Conservation (phyloP, 2,329 filamentous ascomycete species). For the Lachnellula occidentalis region DNA sequence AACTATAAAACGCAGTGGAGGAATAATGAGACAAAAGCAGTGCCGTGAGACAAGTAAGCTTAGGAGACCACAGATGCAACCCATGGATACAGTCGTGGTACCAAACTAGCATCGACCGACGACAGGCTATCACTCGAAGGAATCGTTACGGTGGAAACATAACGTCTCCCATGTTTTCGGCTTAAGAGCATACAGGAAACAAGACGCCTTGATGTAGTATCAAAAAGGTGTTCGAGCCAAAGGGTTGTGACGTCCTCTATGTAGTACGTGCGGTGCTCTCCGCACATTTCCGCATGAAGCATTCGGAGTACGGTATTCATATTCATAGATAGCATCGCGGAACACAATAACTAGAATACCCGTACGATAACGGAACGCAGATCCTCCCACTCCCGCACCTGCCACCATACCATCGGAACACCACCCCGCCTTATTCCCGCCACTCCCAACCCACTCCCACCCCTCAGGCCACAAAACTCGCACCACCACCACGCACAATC, state of each 20-base stretch:
- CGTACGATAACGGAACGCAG: background rate
- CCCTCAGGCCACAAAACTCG: no score
- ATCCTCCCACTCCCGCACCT: background rate
- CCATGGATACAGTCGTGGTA: conserved; percentile 24
- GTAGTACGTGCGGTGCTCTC: no score
- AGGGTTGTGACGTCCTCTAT: no score
- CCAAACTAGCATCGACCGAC: conserved; percentile 21
- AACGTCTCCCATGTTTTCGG: no score
- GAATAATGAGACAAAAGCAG: conserved; percentile 2
- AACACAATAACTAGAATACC: no score
- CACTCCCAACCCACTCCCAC: background rate
- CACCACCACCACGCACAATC: background rate
- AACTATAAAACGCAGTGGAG: conserved; percentile 32
- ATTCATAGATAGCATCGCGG: no score
- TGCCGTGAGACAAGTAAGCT: conserved; percentile 25
- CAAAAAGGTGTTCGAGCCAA: no score
- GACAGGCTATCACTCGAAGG: background rate
- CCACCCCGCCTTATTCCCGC: background rate
- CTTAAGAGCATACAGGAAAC: no score
- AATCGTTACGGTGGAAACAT: no score
- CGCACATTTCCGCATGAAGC: no score
- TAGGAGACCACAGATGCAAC: conserved; percentile 17
- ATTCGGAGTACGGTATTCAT: no score
- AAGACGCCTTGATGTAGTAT: no score
- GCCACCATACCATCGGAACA: background rate